A percentile compares a stretch with the other conserved stretches of the same genome.
These are phyloP conservation scores for Cercophora sp. DNA, from an alignment of 495 filamentous ascomycete species.

Conservation along the genomic window DNA sequence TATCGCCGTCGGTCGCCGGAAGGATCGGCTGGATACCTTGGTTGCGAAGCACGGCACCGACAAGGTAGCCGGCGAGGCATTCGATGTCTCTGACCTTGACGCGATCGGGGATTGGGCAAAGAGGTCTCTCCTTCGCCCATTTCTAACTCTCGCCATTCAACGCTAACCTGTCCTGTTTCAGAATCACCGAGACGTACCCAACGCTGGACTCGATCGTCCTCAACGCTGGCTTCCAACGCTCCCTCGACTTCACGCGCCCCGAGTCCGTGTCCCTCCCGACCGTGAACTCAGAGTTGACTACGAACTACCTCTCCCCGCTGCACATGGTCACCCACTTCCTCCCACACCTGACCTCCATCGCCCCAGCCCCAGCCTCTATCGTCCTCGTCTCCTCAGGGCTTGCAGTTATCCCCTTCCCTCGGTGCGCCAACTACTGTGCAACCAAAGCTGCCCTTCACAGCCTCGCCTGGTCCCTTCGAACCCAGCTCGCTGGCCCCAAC, in stretches of 20 bases:
- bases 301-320: slow-evolving; percentile 65
- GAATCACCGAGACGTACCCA: slow-evolving; percentile 54
- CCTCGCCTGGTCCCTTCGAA: slow-evolving; percentile 53
- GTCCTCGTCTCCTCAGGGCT: slow-evolving; percentile 52
- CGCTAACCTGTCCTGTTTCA: slow-evolving; percentile 21
- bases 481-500: slow-evolving; percentile 43
- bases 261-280: slow-evolving; percentile 49
- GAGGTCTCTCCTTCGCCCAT: slow-evolving; percentile 28
- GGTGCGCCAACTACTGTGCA: slow-evolving; percentile 53
- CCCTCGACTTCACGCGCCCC: slow-evolving; percentile 59
- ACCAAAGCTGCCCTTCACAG: slow-evolving; percentile 58
- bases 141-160: slow-evolving; percentile 13
- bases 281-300: slow-evolving; percentile 54
- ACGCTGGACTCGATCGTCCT: slow-evolving; percentile 53
- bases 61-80: slow-evolving; percentile 48
- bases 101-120: slow-evolving; percentile 54
- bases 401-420: slow-evolving; percentile 49
- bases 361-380: slow-evolving; percentile 34
- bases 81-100: slow-evolving; percentile 62
- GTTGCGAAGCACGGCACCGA: slow-evolving; percentile 54
- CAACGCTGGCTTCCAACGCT: slow-evolving; percentile 56
- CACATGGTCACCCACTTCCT: slow-evolving; percentile 60
- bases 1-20: slow-evolving; percentile 60
- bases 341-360: slow-evolving; percentile 51
- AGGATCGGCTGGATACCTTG: slow-evolving; percentile 62